Evolutionary conservation across 345 rosid genomes (phyloP), one percentile per base, ranked within the genome.

Genomic region (Eutrema yunnanense): DNA sequence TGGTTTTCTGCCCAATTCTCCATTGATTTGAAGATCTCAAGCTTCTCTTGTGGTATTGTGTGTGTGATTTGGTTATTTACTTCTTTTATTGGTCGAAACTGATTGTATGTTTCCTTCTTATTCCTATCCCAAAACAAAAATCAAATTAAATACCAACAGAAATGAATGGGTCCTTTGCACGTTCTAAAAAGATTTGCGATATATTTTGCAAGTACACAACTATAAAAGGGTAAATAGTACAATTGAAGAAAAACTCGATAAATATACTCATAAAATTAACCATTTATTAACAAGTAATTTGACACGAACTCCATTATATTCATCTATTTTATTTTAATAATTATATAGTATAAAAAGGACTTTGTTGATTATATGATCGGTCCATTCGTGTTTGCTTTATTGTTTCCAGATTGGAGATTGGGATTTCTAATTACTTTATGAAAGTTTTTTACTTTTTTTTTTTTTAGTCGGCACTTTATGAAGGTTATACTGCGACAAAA

Each of bases 21-120:
- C 76, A 79, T 80, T 14, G 91, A 86, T 41, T 81, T 84, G 66
- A 86, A 84, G 57, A 86, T 81, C 78, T 86, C 88, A 13, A 84
- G 75, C 82, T 86, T 86, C 46, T 81, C 82, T 40, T 64, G 83
- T 10, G 82, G 62, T 72, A 86, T 80, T 16, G 82, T 75, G 71
- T 80, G 77, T 47, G 77, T 80, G 36, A 49, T 40, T 75, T 80
- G 82, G 59, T 65, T 60, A 0, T 34, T 40, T 26, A 79, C 73
- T 61, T 79, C 74, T 46, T 75, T 79, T 41, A 76, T 72, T 0
- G 82, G 80, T 36, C 82, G 65, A 55, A 65, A 79, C 3, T 54
- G 42, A 54, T 71, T 74, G 47, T 50, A 34, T 14, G 48, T 60
- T 36, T 52, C 69, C 1, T 44, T 75, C 26, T 29, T 55, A 30